phyloP scores from a whole-genome alignment of 305 asterid species.

The Fraxinus velutina region DNA sequence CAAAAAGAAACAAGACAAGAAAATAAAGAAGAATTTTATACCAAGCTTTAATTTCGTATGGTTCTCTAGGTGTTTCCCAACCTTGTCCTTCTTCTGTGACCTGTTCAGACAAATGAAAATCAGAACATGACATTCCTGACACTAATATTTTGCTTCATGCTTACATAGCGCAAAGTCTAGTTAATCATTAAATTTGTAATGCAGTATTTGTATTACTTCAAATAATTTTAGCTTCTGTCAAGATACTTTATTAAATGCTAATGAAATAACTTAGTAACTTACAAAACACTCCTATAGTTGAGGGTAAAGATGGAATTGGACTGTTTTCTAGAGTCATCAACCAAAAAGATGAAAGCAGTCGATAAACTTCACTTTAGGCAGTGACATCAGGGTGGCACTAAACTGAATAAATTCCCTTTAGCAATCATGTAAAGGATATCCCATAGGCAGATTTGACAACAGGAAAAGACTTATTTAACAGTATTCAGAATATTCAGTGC shows the following conservation, averaged over 20 bases:
- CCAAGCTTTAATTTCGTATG: conserved; percentile 90
- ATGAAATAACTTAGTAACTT: neutral
- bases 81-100: conserved; percentile 80
- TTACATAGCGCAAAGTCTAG: neutral
- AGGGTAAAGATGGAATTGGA: neutral
- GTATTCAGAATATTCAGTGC: neutral
- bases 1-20: neutral
- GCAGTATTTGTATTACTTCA: neutral
- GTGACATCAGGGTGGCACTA: neutral
- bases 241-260: neutral
- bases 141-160: neutral
- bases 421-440: neutral
- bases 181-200: neutral
- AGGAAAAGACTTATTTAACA: neutral
- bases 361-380: too few species aligned
- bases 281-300: neutral
- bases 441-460: neutral
- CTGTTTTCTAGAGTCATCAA: neutral
- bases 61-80: conserved; percentile 97
- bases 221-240: neutral
- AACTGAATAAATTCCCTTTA: neutral
- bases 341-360: too few species aligned
- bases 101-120: conserved; percentile 42
- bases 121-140: conserved; percentile 8
- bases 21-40: conserved; percentile 29